Percentiles rank a stretch among this genome's conserved stretches.
These are phyloP conservation scores for Candida nitratophila DNA, from an alignment of 805 yeast species.

Conservation along the genomic window DNA sequence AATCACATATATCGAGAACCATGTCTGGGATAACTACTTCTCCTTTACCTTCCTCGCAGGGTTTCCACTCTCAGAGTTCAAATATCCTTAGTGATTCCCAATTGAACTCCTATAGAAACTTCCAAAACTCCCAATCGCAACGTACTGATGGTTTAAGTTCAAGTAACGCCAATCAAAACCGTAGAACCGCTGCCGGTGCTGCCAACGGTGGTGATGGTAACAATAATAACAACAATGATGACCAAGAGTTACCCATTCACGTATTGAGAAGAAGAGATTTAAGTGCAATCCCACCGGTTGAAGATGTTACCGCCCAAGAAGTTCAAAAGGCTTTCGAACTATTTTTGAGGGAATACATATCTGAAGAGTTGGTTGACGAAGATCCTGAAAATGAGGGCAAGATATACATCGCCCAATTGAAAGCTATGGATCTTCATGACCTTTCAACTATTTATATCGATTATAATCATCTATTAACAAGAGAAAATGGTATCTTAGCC, in stretches of 20 bases:
- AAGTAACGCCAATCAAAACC: constrained; percentile 5
- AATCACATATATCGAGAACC: too few species aligned
- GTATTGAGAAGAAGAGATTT: constrained; percentile 46
- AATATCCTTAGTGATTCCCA: constrained; percentile 22
- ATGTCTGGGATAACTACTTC: background rate
- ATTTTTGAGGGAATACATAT: constrained; percentile 63
- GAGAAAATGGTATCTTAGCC: constrained; percentile 84
- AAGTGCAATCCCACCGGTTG: constrained; percentile 74
- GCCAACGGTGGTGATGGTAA: constrained; percentile 5
- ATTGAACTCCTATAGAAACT: constrained; percentile 2
- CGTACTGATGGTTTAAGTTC: constrained; percentile 4
- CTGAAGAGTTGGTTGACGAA: constrained; percentile 28
- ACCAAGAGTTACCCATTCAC: constrained; percentile 20
- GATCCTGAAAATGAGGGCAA: constrained; percentile 38
- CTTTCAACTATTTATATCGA: constrained; percentile 77
- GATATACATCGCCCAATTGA: constrained; percentile 71
- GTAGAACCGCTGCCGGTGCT: constrained; percentile 2
- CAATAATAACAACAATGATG: constrained; percentile 11
- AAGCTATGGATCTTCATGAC: constrained; percentile 72
- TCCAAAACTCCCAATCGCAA: constrained; percentile 1
- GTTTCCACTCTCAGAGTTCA: constrained; percentile 17
- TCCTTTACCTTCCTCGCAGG: constrained; percentile 21
- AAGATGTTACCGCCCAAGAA: constrained; percentile 88
- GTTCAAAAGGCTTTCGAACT: constrained; percentile 87
- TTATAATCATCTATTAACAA: constrained; percentile 64